Evolutionary conservation across 257 asterid genomes (phyloP), one percentile per base, ranked within the genome.

Genomic region (Nicotiana attenuata): DNA sequence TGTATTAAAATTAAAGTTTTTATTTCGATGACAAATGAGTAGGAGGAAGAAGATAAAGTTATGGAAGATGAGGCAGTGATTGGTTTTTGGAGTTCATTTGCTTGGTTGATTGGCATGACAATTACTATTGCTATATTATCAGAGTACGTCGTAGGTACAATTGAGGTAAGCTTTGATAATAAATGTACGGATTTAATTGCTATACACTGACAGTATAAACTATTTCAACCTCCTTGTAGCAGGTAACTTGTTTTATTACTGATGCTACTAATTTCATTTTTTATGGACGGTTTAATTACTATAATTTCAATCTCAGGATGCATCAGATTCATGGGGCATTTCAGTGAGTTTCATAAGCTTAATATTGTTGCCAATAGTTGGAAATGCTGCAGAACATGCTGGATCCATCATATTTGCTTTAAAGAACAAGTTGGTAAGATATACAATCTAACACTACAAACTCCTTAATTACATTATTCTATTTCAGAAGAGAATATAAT

Each of bases 321-420:
- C 88, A 24, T 86, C 91, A 6, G 87, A 87, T 77, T 81, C 90
- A 33, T 88, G 91, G 91, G 88, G 87, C 3, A 83, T 88, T 38
- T 85, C 91, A 11, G 91, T 88, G 56, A 88, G 90, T 81, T 88
- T 88, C 69, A 88, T 88, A 19, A 87, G 91, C 83, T 55, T 88
- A 77, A 88, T 88, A 35, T 76, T 88, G 86, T 87, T 88, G 45
- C 91, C 91, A 17, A 88, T 88, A 26, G 90, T 88, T 3, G 91
- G 91, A 29, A 88, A 88, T 83, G 91, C 91, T 10, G 91, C 91
- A 20, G 90, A 86, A 76, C 90, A 88, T 82, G 91, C 90, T 1
- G 90, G 91, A 64, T 83, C 91, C 26, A 69, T 88, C 77, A 88
- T 88, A 4, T 88, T 88, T 80, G 91, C 91, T 53, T 71, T 85